Evolutionary conservation across 2,329 filamentous ascomycete species (phyloP).

Genomic region (Hymenoscyphus repandus): DNA sequence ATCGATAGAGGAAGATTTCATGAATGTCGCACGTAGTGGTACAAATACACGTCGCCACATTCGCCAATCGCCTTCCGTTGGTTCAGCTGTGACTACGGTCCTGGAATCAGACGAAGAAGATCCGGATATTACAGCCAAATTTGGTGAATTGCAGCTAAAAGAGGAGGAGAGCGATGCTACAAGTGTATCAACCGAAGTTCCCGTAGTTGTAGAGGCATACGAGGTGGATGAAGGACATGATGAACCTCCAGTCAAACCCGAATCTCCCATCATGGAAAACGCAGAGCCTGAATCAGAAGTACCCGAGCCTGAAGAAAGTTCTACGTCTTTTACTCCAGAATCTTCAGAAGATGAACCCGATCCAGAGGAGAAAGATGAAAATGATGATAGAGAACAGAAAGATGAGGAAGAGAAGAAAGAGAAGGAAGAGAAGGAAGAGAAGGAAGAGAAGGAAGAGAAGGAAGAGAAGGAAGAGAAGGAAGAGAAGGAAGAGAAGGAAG

Average conservation of each 20-base stretch:
- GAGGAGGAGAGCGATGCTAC: conserved; percentile 33
- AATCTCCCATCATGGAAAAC: conserved; percentile 2
- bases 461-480: neutral
- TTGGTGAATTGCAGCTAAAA: conserved; percentile 44
- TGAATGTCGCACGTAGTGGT: conserved; percentile 43
- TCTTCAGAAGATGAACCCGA: conserved; percentile 5
- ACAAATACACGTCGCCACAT: conserved; percentile 79
- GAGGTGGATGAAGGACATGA: conserved; percentile 23
- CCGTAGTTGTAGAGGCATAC: conserved; percentile 29
- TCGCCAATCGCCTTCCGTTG: conserved; percentile 73
- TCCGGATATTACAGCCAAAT: conserved; percentile 40
- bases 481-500: neutral
- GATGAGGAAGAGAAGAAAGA: neutral
- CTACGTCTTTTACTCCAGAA: conserved; percentile 1
- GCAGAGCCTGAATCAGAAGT: neutral
- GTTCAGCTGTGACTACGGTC: conserved; percentile 74
- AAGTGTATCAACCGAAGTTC: conserved; percentile 23
- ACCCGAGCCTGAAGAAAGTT: neutral
- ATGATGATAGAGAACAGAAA: neutral
- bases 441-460: conserved; percentile 1
- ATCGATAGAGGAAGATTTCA: conserved; percentile 44
- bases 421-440: neutral
- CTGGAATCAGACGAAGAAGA: conserved; percentile 79
- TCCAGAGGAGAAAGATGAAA: neutral
- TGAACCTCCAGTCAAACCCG: conserved; percentile 1